Base-by-base conservation (phyloP, 805 yeast species). In the Torulaspora franciscae region DNA sequence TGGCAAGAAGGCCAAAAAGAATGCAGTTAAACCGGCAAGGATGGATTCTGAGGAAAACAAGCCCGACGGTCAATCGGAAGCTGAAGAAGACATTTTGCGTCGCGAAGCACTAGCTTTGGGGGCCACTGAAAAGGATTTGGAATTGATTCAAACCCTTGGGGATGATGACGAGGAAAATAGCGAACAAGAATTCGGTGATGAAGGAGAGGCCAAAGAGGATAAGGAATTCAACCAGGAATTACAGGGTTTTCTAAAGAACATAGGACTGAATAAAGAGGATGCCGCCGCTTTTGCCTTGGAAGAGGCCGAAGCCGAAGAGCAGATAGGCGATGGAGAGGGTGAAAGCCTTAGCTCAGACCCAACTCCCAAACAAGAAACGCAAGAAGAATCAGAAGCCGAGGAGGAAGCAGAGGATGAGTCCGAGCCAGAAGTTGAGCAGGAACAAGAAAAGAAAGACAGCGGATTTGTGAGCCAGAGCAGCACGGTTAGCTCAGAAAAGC, bases 41-140 rank as follows among this genome's bases (percentile, higher is more conserved):
- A 57, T 42, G 15, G 19, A 29, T 10, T 15, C 27, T 3, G 53
- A 55, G 37, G 55, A 49, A 40, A 50, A 48, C 42, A 48, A 57
- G 28, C 50, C 52, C 44, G 58, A 55, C 38, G 56, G 62, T 28
- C 44, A 52, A 49, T 27, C 33, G 29, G 14, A 52, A 46, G 5
- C 22, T 27, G 43, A 29, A 32, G 24, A 49, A 39, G 65, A 61
- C 7, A 27, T 50, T 2, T 62, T 86, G 39, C 80, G 84, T 54
- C 77, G 80, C 48, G 95, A 84, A 67, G 95, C 95, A 2, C 62
- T 81, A 10, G 81, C 81, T 17, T 67, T 90, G 24, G 96, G 97
- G 27, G 98, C 96, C 15, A 75, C 87, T 11, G 93, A 85, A 54
- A 90, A 81, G 17, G 97, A 89, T 62, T 61, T 90, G 37, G 74